Conservation (phyloP, 352 stramenopile genomes). For the Thraustochytrium striatum region DNA sequence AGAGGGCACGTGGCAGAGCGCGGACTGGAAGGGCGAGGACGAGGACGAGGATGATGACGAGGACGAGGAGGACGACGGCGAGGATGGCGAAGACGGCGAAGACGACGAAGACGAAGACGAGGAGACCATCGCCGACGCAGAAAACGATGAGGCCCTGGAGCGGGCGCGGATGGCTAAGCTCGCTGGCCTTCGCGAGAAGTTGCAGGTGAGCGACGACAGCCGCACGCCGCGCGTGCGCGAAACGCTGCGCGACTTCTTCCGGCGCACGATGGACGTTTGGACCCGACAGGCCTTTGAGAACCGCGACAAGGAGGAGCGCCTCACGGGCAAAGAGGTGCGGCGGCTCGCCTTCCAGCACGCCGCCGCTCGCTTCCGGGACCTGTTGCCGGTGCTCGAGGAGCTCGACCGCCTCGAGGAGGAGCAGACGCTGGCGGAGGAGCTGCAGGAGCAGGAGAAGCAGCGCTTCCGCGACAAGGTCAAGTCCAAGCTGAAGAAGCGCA, state of each 20-base stretch:
- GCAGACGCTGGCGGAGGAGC: slow-evolving; percentile 22
- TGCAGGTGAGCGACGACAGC: slow-evolving; percentile 9
- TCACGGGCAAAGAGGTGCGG: slow-evolving; percentile 43
- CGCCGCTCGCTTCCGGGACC: slow-evolving; percentile 5
- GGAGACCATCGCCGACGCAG: neutral
- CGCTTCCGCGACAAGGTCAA: slow-evolving; percentile 6
- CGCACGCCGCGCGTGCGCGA: slow-evolving; percentile 22
- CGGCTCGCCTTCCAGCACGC: neutral
- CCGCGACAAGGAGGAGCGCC: neutral
- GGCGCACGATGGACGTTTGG: slow-evolving; percentile 37
- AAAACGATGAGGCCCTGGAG: neutral
- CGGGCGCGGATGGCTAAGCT: slow-evolving; percentile 6
- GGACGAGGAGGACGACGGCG: slow-evolving; percentile 12
- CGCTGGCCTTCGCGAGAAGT: slow-evolving; percentile 13
- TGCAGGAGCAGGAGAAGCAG: slow-evolving; percentile 40
- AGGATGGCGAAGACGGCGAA: slow-evolving; percentile 32
- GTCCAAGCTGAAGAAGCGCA: slow-evolving; percentile 34
- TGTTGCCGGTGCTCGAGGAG: slow-evolving; percentile 29
- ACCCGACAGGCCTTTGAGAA: slow-evolving; percentile 15
- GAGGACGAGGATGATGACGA: slow-evolving; percentile 41
- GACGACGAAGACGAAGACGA: slow-evolving; percentile 36
- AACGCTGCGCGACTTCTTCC: slow-evolving; percentile 43
- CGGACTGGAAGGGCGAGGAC: slow-evolving; percentile 5
- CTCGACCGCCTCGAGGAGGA: slow-evolving; percentile 41
- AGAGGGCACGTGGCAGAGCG: slow-evolving; percentile 9